Evolutionary conservation across 768 basidiomycete genomes (phyloP).

Genomic region (Mycena chlorophos): DNA sequence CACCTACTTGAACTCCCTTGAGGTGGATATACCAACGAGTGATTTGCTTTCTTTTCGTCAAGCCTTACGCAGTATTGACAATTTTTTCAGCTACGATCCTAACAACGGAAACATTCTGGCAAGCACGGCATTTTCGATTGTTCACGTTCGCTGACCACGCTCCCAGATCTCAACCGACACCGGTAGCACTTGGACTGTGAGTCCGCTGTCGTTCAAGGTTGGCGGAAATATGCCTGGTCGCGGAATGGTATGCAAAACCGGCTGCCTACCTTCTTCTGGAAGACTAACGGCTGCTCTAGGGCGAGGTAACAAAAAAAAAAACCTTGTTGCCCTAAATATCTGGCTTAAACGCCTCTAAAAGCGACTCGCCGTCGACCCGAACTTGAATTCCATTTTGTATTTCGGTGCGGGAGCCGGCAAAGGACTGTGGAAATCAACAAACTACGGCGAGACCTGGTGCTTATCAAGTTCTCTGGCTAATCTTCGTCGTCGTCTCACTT

Average conservation of each 20-base stretch:
- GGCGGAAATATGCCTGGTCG: constrained; percentile 72
- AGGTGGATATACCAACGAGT: too few relatives aligned
- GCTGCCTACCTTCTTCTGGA: constrained; percentile 3
- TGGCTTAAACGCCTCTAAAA: too few relatives aligned
- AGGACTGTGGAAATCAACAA: constrained; percentile 65
- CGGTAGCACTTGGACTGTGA: constrained; percentile 55
- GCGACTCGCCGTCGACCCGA: constrained; percentile 65
- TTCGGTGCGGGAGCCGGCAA: constrained; percentile 66
- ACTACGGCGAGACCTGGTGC: too few relatives aligned
- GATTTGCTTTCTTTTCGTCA: not conserved
- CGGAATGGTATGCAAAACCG: constrained; percentile 45
- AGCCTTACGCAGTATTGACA: constrained; percentile 5
- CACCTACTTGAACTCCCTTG: too few relatives aligned
- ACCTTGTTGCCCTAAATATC: too few relatives aligned
- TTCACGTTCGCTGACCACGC: not conserved
- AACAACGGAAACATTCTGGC: constrained; percentile 61
- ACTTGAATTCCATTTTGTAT: constrained; percentile 59
- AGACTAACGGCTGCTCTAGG: too few relatives aligned
- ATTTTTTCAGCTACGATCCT: constrained; percentile 60
- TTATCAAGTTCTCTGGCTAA: too few relatives aligned
- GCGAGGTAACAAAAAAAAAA: constrained; percentile 40
- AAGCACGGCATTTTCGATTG: not conserved
- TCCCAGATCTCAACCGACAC: constrained; percentile 51
- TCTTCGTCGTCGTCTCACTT: too few relatives aligned
- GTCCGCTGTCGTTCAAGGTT: constrained; percentile 61